Evolutionary conservation across 1,284 basidiomycete species (phyloP), one percentile per base, ranked within the genome.

Genomic region (Naganishia cerealis): DNA sequence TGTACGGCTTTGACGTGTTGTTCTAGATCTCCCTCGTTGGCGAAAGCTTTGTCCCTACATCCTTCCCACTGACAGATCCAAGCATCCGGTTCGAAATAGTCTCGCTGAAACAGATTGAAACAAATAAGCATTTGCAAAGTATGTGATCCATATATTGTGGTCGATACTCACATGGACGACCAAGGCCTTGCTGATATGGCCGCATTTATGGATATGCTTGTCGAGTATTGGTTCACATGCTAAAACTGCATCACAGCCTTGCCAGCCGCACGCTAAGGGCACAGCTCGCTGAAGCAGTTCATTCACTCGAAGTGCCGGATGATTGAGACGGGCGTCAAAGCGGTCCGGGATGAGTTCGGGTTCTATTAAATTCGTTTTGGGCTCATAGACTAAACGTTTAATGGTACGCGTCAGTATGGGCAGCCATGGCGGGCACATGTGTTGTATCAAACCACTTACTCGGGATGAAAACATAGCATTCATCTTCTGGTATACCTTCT

Each of bases 331-430:
- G n/a, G 29, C 33, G 16, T 63, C 61, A 36, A 63, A 63, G 15
- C 61, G 61, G n/a, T 63, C 61, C 15, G 61, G 61, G 29, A 63
- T 63, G 38, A 63, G 50, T 29, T 63, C 61, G 29, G 61, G 61
- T 52, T 54, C 24, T 16, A 39, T 40, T 12, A 63, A 40, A 24
- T 54, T 53, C 13, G 50, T 63, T 38, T 40, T 63, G 21, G 61
- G 50, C 42, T 63, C 61, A 26, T 63, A 63, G 9, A 63, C 61
- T 63, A 15, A 24, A 29, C 1, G 38, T 21, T 24, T 12, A n/a
- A 29, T 4, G 8, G 26, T 58, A 0, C 33, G 16, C n/a, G 10
- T 57, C 12, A 26, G 18, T 42, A 15, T 24, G 3, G 26, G 52
- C 59, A 46, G 36, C 21, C 33, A 52, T 10, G 39, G 16, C 57